Conservation (phyloP, 1,284 basidiomycete species). For the Sphaerobolus stellatus region DNA sequence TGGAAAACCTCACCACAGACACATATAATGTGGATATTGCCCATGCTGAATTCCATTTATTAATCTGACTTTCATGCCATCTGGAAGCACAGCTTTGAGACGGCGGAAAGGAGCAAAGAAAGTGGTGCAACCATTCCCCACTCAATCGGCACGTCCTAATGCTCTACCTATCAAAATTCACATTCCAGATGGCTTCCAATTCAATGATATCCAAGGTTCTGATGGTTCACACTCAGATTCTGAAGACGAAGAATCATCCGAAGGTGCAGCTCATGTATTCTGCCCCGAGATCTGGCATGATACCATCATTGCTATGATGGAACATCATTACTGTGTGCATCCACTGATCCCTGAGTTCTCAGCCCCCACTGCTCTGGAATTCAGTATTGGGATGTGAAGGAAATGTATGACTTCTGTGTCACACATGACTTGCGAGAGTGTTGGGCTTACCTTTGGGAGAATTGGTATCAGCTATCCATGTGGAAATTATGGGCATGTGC, state of each 20-base stretch:
- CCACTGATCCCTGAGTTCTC: slow-evolving; percentile 31
- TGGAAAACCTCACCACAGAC: neutral
- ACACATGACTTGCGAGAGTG: slow-evolving; percentile 25
- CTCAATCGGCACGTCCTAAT: neutral
- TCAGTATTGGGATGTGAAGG: slow-evolving; percentile 27
- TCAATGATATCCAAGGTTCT: too few species aligned
- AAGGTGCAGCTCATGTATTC: slow-evolving; percentile 13
- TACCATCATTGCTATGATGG: slow-evolving; percentile 26
- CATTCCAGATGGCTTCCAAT: neutral
- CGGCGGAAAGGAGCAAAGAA: neutral
- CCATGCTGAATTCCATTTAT: neutral
- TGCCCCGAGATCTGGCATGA: slow-evolving; percentile 18
- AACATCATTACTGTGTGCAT: slow-evolving; percentile 29
- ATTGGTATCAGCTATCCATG: slow-evolving; percentile 27
- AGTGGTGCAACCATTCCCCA: neutral
- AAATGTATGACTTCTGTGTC: slow-evolving; percentile 30
- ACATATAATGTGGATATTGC: neutral
- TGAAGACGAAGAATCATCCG: neutral
- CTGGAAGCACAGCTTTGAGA: too few species aligned
- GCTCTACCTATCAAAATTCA: neutral
- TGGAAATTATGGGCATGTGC: slow-evolving; percentile 32
- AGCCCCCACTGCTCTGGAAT: slow-evolving; percentile 26
- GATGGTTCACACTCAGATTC: too few species aligned
- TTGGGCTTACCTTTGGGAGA: slow-evolving; percentile 36
- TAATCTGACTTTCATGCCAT: neutral